Evolutionary conservation across 139 green algal genomes (phyloP).

Genomic region (Coelastrella sp.): DNA sequence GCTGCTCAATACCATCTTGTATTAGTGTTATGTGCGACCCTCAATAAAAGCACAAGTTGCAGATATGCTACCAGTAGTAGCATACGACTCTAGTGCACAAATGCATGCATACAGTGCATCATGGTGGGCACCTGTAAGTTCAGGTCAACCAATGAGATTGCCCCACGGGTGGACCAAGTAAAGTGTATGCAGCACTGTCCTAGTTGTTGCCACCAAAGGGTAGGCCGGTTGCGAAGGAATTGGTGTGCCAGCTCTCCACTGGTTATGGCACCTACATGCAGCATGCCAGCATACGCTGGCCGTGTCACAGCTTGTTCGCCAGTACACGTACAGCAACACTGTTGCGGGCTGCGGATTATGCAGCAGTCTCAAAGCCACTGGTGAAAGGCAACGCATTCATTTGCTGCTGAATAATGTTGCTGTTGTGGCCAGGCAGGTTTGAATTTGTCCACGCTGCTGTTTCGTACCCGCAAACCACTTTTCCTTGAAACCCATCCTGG

Average conservation of each 20-base stretch:
- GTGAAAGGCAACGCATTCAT: too few relatives aligned
- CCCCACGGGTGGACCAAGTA: conserved; percentile 85
- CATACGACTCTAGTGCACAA: neutral
- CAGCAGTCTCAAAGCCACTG: too few relatives aligned
- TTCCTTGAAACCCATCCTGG: conserved; percentile 83
- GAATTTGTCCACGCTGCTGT: neutral
- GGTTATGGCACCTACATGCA: conserved; percentile 80
- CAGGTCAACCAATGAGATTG: conserved; percentile 74
- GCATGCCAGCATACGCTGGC: neutral
- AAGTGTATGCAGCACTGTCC: conserved; percentile 87
- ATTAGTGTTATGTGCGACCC: too few relatives aligned
- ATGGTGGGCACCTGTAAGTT: conserved; percentile 61
- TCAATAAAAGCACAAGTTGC: too few relatives aligned
- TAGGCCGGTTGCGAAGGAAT: conserved; percentile 58
- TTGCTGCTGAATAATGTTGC: too few relatives aligned
- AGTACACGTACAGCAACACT: neutral
- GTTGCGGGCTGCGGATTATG: too few relatives aligned
- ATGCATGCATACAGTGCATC: too few relatives aligned
- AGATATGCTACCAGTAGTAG: neutral
- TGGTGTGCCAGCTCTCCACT: conserved; percentile 86
- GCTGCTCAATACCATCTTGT: too few relatives aligned
- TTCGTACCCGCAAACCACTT: conserved; percentile 77
- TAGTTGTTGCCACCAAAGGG: conserved; percentile 70
- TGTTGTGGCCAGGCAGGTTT: neutral
- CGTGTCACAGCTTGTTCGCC: neutral